Percentiles rank a stretch among this genome's conserved stretches.
Evolutionary conservation across 2,329 filamentous ascomycete genomes (phyloP).

Genomic region (Colletotrichum tanaceti): DNA sequence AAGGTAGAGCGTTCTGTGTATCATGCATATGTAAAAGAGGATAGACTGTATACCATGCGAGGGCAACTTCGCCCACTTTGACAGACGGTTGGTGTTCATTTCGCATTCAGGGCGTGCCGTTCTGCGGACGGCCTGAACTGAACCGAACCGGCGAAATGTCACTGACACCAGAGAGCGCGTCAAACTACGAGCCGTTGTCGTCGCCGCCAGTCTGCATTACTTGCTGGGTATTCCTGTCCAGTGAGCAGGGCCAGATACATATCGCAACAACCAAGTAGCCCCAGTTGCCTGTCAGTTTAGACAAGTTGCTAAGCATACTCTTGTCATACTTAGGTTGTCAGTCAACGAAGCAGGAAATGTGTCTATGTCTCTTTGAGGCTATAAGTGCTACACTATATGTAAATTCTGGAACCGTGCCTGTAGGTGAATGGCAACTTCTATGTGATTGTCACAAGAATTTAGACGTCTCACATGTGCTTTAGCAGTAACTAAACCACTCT

Average conservation of each 20-base stretch:
- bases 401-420: neutral
- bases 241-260: neutral
- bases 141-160: no score
- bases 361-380: neutral
- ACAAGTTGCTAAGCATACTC: neutral
- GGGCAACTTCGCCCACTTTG: neutral
- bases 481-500: slow-evolving; percentile 2
- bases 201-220: neutral
- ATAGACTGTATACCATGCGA: slow-evolving; percentile 31
- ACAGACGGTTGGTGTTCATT: neutral
- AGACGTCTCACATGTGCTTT: neutral
- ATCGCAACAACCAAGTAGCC: neutral
- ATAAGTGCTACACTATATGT: neutral
- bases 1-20: no score
- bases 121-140: neutral
- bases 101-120: neutral
- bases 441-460: no score
- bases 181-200: neutral
- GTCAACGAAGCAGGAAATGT: neutral
- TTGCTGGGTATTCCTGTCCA: neutral
- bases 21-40: slow-evolving; percentile 17
- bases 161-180: no score
- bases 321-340: no score
- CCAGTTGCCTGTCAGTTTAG: neutral
- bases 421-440: neutral